phyloP scores from a whole-genome alignment of 139 green algal genomes.

The Tetraselmis striata region DNA sequence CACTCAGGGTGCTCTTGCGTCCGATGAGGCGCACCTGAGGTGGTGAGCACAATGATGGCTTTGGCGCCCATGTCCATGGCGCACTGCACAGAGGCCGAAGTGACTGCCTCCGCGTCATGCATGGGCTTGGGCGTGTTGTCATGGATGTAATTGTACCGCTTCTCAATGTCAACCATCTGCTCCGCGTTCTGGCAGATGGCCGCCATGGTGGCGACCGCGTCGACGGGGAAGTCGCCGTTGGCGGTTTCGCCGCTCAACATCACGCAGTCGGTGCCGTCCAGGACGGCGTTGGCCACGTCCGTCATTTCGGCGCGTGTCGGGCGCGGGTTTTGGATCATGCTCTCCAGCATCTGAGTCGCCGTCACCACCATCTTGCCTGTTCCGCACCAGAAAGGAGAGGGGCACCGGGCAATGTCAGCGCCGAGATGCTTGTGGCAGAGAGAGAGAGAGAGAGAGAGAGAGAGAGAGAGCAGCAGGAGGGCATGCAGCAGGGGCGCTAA shows the following conservation, averaged over 20 bases:
- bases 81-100: constrained; percentile 36
- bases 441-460: too few relatives aligned
- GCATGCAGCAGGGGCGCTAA: too few relatives aligned
- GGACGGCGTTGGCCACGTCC: constrained; percentile 53
- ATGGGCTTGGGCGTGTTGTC: constrained; percentile 50
- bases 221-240: constrained; percentile 60
- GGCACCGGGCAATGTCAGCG: too few relatives aligned
- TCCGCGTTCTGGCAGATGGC: constrained; percentile 73
- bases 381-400: too few relatives aligned
- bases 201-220: constrained; percentile 68
- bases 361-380: constrained; percentile 15
- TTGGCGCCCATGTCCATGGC: constrained; percentile 65
- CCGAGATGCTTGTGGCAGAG: too few relatives aligned
- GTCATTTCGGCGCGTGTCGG: constrained; percentile 41
- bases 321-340: constrained; percentile 13
- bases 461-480: too few relatives aligned
- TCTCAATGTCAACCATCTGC: constrained; percentile 56
- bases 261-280: constrained; percentile 49
- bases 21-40: constrained; percentile 17
- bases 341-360: constrained; percentile 20
- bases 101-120: constrained; percentile 37
- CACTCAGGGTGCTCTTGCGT: too few relatives aligned
- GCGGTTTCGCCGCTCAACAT: constrained; percentile 69
- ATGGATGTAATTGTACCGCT: constrained; percentile 48
- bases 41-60: constrained; percentile 51